Evolutionary conservation across 805 yeast genomes (phyloP), one percentile per base, ranked within the genome.

Genomic region (Kodamaea leandrae): DNA sequence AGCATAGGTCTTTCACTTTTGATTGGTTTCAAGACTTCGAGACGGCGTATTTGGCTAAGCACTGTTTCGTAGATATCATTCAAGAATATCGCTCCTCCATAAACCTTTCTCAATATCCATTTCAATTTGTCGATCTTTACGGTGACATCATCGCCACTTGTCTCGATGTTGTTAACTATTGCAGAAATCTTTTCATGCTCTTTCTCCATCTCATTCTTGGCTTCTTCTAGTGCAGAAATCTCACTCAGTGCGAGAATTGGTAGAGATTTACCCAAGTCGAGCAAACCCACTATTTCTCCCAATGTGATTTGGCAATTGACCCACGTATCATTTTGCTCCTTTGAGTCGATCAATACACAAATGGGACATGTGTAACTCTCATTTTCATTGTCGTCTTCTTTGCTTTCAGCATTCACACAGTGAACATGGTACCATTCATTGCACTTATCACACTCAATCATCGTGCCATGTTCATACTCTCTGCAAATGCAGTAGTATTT

Each of bases 381-480:
- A 17, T 51, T 55, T 24, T 55, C 58, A 6, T 44, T 29, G 13
- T 38, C 44, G 12, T 36, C 34, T 7, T 43, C 45, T 9, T 34
- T 33, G 9, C 26, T 35, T 13, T 40, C 45, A 12, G 43, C 47
- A 12, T 71, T 72, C 32, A 83, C 65, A 58, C 90, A 83, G 12
- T 59, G 60, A 34, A 74, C 71, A 54, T 83, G 90, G 52, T 77
- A 83, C 89, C 89, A 82, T 51, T 82, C 87, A 39, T 73, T 67
- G 57, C 91, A 84, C 13, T 57, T 60, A 47, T 82, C 89, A 61
- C 90, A 83, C 44, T 77, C 83, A 33, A 82, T 76, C 86, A 82
- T 82, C 0, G 76, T 71, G 5, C 57, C 85, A 74, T 49, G 72
- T 49, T 82, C 90, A 17, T 60, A 59, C 36, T 73, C 75, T 34